Evolutionary conservation across 2,329 filamentous ascomycete genomes (phyloP).

Genomic region (Paecilomyces sp.): DNA sequence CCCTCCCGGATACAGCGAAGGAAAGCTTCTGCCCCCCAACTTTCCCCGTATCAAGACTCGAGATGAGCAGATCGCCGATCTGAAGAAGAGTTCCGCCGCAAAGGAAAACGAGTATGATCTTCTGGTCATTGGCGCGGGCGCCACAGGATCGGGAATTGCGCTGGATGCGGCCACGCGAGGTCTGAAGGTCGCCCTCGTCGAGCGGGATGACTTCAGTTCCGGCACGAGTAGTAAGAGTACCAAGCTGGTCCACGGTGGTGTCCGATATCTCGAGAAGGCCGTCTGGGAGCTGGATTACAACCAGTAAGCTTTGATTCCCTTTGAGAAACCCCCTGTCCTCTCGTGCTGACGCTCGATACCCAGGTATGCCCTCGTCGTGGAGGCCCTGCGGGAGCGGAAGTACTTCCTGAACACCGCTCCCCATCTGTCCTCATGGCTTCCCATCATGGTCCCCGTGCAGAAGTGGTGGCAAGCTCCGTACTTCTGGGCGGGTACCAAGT

Average conservation of each 20-base stretch:
- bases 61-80: conserved; percentile 45
- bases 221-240: conserved; percentile 83
- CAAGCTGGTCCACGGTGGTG: conserved; percentile 78
- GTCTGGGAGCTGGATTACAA: conserved; percentile 80
- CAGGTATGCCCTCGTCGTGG: conserved; percentile 64
- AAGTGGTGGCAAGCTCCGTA: conserved; percentile 79
- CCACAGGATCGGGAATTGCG: conserved; percentile 72
- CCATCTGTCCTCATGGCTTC: conserved; percentile 72
- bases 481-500: conserved; percentile 65
- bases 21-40: conserved; percentile 47
- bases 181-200: conserved; percentile 71
- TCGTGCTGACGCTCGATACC: background rate
- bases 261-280: conserved; percentile 79
- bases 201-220: conserved; percentile 74
- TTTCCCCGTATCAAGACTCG: conserved; percentile 46
- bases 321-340: background rate
- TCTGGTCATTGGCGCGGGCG: conserved; percentile 70
- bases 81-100: conserved; percentile 37
- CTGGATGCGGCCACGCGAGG: conserved; percentile 74
- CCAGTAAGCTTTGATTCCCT: conserved; percentile 45
- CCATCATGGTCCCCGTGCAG: conserved; percentile 75
- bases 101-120: conserved; percentile 54
- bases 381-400: conserved; percentile 73
- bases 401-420: conserved; percentile 79
- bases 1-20: conserved; percentile 55